A percentile compares a stretch with the other conserved stretches of the same genome.
phyloP scores from a whole-genome alignment of 208 protist species.

The Trypanosoma rangeli region DNA sequence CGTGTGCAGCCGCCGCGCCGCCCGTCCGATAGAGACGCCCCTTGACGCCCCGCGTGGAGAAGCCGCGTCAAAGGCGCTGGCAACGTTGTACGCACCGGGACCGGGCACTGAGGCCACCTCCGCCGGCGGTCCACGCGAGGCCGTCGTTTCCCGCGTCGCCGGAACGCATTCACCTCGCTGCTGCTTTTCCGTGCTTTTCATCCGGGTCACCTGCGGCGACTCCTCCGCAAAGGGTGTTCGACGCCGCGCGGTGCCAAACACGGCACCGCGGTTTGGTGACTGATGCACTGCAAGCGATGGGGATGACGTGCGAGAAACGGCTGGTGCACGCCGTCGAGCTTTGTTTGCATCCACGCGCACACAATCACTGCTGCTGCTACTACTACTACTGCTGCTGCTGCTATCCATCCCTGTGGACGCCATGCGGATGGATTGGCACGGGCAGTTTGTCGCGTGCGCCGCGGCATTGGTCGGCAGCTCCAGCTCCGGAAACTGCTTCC shows the following conservation, averaged over 20 bases:
- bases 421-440: constrained; percentile 40
- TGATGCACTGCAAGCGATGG: not conserved
- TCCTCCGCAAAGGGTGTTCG: constrained; percentile 31
- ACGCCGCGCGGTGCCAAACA: constrained; percentile 45
- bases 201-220: not conserved
- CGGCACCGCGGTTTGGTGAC: constrained; percentile 23
- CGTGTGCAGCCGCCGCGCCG: constrained; percentile 11
- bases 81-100: constrained; percentile 63
- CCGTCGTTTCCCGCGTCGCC: not conserved
- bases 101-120: constrained; percentile 30
- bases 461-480: constrained; percentile 68
- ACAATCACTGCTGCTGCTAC: constrained; percentile 1
- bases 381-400: not conserved
- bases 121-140: not conserved
- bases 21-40: constrained; percentile 14
- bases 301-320: not conserved
- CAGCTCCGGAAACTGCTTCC: constrained; percentile 36
- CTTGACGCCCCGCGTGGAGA: constrained; percentile 20
- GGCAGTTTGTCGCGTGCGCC: constrained; percentile 59
- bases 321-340: not conserved
- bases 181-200: not conserved
- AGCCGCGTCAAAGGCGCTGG: constrained; percentile 34
- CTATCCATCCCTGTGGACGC: constrained; percentile 13
- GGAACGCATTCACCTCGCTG: not conserved
- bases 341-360: not conserved